Conservation (phyloP, 108 stramenopile species). For the Aureococcus anophagefferens region DNA sequence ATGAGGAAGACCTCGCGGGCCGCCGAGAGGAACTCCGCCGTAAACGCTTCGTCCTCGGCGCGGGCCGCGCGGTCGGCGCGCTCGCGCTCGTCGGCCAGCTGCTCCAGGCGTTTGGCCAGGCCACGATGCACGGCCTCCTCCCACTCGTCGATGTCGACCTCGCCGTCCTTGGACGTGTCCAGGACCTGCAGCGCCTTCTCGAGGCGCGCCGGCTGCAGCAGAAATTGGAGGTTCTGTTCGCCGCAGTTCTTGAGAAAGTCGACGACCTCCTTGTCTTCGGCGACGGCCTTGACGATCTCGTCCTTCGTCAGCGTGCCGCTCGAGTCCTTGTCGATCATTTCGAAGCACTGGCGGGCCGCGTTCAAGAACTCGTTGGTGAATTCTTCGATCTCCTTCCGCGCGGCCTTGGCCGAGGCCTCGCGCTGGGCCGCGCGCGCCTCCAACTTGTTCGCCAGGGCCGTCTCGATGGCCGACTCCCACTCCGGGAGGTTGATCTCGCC, state of each 20-base stretch:
- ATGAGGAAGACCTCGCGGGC: no score
- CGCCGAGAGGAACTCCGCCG: no score
- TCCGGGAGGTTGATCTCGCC: background rate
- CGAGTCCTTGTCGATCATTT: background rate
- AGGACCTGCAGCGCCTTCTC: background rate
- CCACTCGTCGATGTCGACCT: background rate
- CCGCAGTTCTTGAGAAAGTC: background rate
- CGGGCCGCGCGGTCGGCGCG: no score
- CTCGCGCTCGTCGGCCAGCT: no score
- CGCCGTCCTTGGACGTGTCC: background rate
- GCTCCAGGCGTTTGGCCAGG: background rate
- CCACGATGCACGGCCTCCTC: background rate
- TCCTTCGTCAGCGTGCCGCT: background rate
- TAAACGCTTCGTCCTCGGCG: no score
- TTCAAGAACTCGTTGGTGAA: background rate
- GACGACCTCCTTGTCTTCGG: background rate
- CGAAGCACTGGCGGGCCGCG: background rate
- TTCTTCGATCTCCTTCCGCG: background rate
- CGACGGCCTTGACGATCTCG: background rate
- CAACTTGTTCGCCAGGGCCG: background rate
- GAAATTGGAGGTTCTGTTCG: background rate
- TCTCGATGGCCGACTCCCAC: background rate
- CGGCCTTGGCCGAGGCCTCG: background rate
- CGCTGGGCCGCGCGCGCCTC: background rate
- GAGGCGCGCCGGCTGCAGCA: background rate